Percentiles rank a stretch among this genome's conserved stretches.
These are phyloP conservation scores for Hyphochytrium catenoides DNA, from an alignment of 352 stramenopile genomes.

Conservation along the genomic window DNA sequence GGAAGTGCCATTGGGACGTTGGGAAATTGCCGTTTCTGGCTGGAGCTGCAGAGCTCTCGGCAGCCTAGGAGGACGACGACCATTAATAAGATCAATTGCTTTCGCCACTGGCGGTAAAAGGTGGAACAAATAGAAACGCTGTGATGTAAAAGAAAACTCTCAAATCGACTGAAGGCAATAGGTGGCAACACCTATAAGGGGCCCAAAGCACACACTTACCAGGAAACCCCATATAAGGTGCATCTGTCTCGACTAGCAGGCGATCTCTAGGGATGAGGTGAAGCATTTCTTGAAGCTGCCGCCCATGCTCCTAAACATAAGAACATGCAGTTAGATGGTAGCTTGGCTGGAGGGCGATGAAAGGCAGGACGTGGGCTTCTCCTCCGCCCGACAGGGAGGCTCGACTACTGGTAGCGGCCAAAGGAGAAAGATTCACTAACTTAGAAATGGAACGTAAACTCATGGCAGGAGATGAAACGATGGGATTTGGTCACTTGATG, in stretches of 20 bases:
- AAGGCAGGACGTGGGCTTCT: too few relatives aligned
- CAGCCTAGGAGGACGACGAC: conserved; percentile 16
- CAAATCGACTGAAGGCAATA: conserved; percentile 6
- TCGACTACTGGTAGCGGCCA: too few relatives aligned
- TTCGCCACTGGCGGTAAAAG: not conserved
- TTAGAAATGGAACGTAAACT: too few relatives aligned
- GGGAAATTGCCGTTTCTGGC: conserved; percentile 36
- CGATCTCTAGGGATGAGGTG: conserved; percentile 39
- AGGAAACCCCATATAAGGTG: conserved; percentile 68
- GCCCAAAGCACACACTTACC: conserved; percentile 10
- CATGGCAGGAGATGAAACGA: too few relatives aligned
- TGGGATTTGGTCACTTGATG: too few relatives aligned
- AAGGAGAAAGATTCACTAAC: too few relatives aligned
- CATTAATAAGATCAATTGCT: not conserved
- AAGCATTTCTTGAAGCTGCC: conserved; percentile 12
- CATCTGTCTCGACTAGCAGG: conserved; percentile 72
- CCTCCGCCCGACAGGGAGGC: too few relatives aligned
- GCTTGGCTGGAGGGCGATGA: too few relatives aligned
- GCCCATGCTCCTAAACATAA: conserved; percentile 20
- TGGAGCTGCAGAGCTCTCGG: conserved; percentile 12
- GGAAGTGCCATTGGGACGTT: conserved; percentile 43
- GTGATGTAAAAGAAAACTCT: conserved; percentile 4
- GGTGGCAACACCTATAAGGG: conserved; percentile 3
- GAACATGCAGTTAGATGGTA: too few relatives aligned
- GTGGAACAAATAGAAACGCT: conserved; percentile 1